phyloP scores from a whole-genome alignment of 2,329 filamentous ascomycete genomes.

The Drechmeria coniospora region DNA sequence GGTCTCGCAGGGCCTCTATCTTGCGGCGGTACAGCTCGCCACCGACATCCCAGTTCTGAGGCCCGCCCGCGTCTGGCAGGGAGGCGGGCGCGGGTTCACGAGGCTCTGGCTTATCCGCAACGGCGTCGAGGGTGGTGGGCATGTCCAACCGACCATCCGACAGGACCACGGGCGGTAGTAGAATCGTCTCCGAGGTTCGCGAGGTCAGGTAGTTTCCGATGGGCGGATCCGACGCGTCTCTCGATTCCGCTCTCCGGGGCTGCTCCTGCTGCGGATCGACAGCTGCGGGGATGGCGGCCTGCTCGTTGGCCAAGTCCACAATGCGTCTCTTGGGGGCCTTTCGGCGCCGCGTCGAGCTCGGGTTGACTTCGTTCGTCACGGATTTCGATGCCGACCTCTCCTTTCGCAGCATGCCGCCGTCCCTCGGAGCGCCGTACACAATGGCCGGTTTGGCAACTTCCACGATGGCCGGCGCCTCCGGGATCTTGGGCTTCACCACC shows the following conservation, averaged over 20 bases:
- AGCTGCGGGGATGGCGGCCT: slow-evolving; percentile 12
- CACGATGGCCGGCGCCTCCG: slow-evolving; percentile 46
- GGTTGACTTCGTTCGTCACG: slow-evolving; percentile 41
- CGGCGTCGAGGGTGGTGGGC: background rate
- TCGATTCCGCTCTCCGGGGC: slow-evolving; percentile 7
- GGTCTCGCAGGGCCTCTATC: slow-evolving; percentile 70
- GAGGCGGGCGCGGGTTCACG: background rate
- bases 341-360: slow-evolving; percentile 43
- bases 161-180: slow-evolving; percentile 14
- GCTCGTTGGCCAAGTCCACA: slow-evolving; percentile 43
- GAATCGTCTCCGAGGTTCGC: slow-evolving; percentile 21
- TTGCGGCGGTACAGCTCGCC: slow-evolving; percentile 76
- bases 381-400: slow-evolving; percentile 38
- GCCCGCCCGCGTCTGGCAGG: slow-evolving; percentile 12
- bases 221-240: slow-evolving; percentile 7
- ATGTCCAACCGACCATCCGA: slow-evolving; percentile 18
- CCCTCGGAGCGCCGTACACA: slow-evolving; percentile 34
- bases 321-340: slow-evolving; percentile 47
- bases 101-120: background rate
- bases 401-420: slow-evolving; percentile 40
- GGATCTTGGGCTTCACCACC: slow-evolving; percentile 53
- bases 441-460: slow-evolving; percentile 55
- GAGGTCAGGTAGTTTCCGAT: slow-evolving; percentile 30
- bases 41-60: slow-evolving; percentile 47
- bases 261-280: slow-evolving; percentile 11